Evolutionary conservation across 2,329 filamentous ascomycete genomes (phyloP).

Genomic region (Lachnellula hyalina): DNA sequence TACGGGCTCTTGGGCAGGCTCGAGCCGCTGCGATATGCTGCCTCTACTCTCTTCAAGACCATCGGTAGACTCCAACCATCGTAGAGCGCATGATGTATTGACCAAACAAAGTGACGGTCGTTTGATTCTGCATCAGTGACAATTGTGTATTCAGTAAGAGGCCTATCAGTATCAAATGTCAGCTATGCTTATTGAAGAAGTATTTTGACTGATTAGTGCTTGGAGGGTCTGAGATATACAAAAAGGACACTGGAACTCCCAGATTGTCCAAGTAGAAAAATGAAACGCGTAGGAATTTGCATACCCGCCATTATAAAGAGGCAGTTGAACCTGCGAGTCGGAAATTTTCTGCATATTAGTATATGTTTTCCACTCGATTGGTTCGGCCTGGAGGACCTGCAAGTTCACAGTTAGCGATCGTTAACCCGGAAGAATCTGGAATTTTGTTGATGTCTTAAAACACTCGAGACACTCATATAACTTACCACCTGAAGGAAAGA

Average conservation of each 20-base stretch:
- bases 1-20: constrained; percentile 25
- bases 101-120: constrained; percentile 40
- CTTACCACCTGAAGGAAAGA: constrained; percentile 8
- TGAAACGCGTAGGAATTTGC: too few species aligned
- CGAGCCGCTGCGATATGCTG: constrained; percentile 19
- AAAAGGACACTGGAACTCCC: too few species aligned
- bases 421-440: too few species aligned
- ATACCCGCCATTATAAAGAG: constrained; percentile 1
- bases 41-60: constrained; percentile 26
- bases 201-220: too few species aligned
- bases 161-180: too few species aligned
- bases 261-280: too few species aligned
- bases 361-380: constrained; percentile 4
- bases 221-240: too few species aligned
- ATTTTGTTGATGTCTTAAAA: too few species aligned
- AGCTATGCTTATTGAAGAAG: too few species aligned
- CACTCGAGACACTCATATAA: too few species aligned
- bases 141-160: constrained; percentile 15
- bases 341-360: neutral
- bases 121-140: constrained; percentile 7
- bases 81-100: constrained; percentile 51
- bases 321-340: neutral
- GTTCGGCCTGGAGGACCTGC: constrained; percentile 5
- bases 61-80: constrained; percentile 45
- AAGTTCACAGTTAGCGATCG: too few species aligned